Percentiles rank a stretch among this genome's conserved stretches.
These are phyloP conservation scores for Tolypocladium cylindrosporum DNA, from an alignment of 2,329 filamentous ascomycete genomes.

Conservation along the genomic window DNA sequence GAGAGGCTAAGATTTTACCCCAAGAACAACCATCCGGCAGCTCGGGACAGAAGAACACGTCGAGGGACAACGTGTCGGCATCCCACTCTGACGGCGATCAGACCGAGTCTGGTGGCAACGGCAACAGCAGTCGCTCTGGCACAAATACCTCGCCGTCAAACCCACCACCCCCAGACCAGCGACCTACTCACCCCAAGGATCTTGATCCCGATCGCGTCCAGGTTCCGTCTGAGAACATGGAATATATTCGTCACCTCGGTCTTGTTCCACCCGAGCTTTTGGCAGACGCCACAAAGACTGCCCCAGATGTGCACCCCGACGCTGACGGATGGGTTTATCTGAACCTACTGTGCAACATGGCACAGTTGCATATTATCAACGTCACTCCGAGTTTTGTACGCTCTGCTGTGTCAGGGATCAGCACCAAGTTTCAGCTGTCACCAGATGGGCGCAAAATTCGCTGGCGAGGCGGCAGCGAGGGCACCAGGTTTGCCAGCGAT, in stretches of 20 bases:
- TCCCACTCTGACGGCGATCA: slow-evolving; percentile 40
- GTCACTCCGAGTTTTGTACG: slow-evolving; percentile 72
- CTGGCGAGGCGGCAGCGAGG: slow-evolving; percentile 61
- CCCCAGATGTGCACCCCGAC: slow-evolving; percentile 45
- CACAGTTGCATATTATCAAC: slow-evolving; percentile 76
- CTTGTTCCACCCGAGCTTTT: slow-evolving; percentile 49
- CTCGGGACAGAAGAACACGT: slow-evolving; percentile 27
- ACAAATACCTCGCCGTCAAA: slow-evolving; percentile 30
- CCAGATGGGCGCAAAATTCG: slow-evolving; percentile 68
- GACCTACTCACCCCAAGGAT: slow-evolving; percentile 67
- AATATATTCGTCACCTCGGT: slow-evolving; percentile 68
- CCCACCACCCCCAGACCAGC: slow-evolving; percentile 49
- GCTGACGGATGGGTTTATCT: slow-evolving; percentile 73
- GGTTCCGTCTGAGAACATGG: slow-evolving; percentile 65
- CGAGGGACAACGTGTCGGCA: slow-evolving; percentile 31
- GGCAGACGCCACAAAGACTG: slow-evolving; percentile 24
- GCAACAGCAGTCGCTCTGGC: slow-evolving; percentile 11
- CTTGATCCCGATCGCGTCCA: slow-evolving; percentile 71
- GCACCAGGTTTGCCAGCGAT: slow-evolving; percentile 57
- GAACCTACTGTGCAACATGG: slow-evolving; percentile 70
- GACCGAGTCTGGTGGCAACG: slow-evolving; percentile 30
- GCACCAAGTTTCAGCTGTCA: slow-evolving; percentile 68
- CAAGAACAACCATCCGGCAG: slow-evolving; percentile 16
- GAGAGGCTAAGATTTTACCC: slow-evolving; percentile 40
- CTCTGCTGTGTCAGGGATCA: slow-evolving; percentile 58